phyloP scores from a whole-genome alignment of 208 protist genomes.

The Naegleria fowleri region DNA sequence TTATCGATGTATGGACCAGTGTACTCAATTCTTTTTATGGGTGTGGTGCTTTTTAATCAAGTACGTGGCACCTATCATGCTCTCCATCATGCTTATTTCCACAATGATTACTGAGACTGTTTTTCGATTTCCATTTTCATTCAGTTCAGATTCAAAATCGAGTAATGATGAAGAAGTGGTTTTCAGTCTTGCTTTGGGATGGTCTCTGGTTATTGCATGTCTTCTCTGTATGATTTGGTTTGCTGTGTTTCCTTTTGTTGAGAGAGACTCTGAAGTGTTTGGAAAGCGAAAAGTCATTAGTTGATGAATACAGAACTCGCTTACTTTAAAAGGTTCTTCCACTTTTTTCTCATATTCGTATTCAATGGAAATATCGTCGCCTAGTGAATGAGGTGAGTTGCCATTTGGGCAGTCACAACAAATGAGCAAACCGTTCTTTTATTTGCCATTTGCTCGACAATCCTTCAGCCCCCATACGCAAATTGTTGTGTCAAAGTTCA shows the following conservation, averaged over 20 bases:
- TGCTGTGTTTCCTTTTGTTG: not conserved
- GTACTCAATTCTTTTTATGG: not conserved
- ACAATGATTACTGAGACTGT: not conserved
- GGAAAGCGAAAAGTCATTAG: not conserved
- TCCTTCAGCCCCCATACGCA: too few relatives aligned
- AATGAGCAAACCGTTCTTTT: too few relatives aligned
- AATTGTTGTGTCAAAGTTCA: too few relatives aligned
- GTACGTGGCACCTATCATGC: not conserved
- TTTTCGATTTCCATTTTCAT: not conserved
- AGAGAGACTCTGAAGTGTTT: not conserved
- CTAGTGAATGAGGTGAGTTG: too few relatives aligned
- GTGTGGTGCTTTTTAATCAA: not conserved
- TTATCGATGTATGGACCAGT: not conserved
- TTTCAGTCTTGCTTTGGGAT: not conserved
- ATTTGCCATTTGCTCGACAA: too few relatives aligned
- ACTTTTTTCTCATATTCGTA: too few relatives aligned
- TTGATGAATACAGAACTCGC: too few relatives aligned
- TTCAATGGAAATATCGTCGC: too few relatives aligned
- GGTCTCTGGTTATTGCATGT: not conserved
- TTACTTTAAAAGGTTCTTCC: too few relatives aligned
- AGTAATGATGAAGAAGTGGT: not conserved
- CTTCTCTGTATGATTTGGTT: not conserved
- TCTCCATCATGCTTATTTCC: not conserved
- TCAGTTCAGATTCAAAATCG: not conserved
- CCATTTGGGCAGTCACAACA: too few relatives aligned